Conservation (phyloP, 345 rosid genomes). For the Corchorus capsularis region DNA sequence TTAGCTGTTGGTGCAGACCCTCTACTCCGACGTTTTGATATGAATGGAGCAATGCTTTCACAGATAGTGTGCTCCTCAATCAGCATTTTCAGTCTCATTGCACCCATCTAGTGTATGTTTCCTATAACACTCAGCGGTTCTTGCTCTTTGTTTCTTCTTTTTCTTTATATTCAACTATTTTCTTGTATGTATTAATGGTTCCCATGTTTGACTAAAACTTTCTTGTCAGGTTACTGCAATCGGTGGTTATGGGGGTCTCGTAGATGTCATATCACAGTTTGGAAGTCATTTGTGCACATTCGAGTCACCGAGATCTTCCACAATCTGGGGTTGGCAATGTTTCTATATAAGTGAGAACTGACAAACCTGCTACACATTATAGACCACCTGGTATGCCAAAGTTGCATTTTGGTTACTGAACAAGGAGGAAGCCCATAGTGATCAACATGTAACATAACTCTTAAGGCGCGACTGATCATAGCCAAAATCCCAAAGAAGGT, state of each 20-base stretch:
- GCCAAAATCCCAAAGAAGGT: too few relatives aligned
- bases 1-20: conserved; percentile 89
- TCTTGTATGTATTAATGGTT: not conserved
- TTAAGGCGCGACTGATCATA: too few relatives aligned
- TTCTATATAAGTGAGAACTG: not conserved
- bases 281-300: conserved; percentile 96
- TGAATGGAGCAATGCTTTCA: conserved; percentile 70
- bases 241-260: conserved; percentile 92
- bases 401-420: too few relatives aligned
- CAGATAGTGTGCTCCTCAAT: conserved; percentile 82
- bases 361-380: not conserved
- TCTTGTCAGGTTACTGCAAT: conserved; percentile 63
- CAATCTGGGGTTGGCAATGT: not conserved
- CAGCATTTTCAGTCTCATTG: conserved; percentile 76
- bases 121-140: not conserved
- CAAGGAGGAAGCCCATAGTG: too few relatives aligned
- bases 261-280: conserved; percentile 84
- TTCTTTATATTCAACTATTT: not conserved
- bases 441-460: too few relatives aligned
- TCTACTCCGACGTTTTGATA: conserved; percentile 65
- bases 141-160: not conserved
- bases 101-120: conserved; percentile 75
- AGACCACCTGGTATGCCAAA: not conserved
- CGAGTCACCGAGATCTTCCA: conserved; percentile 5
- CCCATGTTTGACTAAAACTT: conserved; percentile 1